Conservation (phyloP, 176 grass and related monocot species). For the Oryza meyeriana region DNA sequence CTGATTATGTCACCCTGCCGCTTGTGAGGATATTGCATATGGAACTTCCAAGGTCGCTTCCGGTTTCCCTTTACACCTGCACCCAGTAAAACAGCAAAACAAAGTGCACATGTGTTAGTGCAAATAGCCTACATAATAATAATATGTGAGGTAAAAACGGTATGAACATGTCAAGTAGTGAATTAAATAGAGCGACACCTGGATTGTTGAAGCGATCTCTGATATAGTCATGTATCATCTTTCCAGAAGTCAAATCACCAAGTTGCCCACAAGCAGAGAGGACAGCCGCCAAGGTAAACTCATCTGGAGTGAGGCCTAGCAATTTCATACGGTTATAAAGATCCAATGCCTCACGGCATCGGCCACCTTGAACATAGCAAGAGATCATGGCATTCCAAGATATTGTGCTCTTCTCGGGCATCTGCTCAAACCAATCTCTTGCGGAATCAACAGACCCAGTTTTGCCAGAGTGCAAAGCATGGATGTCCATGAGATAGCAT, state of each 20-base stretch:
- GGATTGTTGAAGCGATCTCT: not conserved
- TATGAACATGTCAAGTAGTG: conserved; percentile 43
- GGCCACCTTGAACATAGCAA: conserved; percentile 40
- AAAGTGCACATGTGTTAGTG: not conserved
- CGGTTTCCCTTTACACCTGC: not conserved
- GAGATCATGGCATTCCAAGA: conserved; percentile 61
- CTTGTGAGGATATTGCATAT: no score
- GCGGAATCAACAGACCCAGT: conserved; percentile 27
- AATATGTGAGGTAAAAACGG: no score
- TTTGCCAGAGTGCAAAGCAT: conserved; percentile 41
- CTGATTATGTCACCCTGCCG: no score
- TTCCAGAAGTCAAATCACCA: conserved; percentile 37
- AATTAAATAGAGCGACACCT: conserved; percentile 34
- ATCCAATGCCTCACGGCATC: conserved; percentile 31
- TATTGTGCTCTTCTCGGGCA: conserved; percentile 36
- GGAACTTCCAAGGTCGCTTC: not conserved
- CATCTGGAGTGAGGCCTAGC: conserved; percentile 34
- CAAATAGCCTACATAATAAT: no score
- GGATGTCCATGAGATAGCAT: conserved; percentile 43
- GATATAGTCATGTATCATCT: conserved; percentile 28
- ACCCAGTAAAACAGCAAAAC: not conserved
- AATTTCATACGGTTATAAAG: conserved; percentile 40
- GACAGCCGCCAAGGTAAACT: conserved; percentile 34
- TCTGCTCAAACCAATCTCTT: conserved; percentile 41
- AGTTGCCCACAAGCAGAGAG: conserved; percentile 41